Conservation (phyloP, 371 early-diverging fungal genomes). For the Circinella umbellata region DNA sequence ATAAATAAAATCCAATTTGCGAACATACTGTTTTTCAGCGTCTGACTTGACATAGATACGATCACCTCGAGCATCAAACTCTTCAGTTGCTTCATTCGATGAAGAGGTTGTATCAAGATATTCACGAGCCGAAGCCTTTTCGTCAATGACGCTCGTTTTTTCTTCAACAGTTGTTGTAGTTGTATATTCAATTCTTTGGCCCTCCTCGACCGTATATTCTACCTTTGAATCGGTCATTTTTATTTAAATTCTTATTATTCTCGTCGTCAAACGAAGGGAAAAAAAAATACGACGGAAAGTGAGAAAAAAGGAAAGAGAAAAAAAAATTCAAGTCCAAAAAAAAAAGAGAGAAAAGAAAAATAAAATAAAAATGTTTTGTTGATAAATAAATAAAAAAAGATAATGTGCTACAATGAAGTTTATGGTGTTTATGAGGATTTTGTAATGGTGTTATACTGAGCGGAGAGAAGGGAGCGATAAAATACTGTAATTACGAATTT, state of each 20-base stretch:
- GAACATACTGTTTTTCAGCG: constrained; percentile 25
- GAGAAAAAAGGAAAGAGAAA: constrained; percentile 14
- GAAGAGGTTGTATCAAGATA: background rate
- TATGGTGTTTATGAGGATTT: background rate
- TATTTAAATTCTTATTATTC: background rate
- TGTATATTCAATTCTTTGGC: constrained; percentile 5
- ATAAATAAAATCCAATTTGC: constrained; percentile 32
- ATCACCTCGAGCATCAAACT: constrained; percentile 34
- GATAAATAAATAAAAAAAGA: background rate
- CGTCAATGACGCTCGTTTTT: constrained; percentile 1
- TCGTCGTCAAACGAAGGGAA: constrained; percentile 9
- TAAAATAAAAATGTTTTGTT: background rate
- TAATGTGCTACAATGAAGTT: constrained; percentile 1
- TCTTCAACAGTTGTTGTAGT: constrained; percentile 1
- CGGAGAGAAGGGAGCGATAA: background rate
- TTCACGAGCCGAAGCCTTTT: background rate
- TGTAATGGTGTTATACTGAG: background rate
- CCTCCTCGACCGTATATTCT: constrained; percentile 22
- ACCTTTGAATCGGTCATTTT: constrained; percentile 29
- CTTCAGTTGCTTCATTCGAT: background rate
- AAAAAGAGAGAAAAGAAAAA: no score
- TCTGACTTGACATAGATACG: constrained; percentile 20
- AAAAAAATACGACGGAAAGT: constrained; percentile 8
- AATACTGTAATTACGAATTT: background rate
- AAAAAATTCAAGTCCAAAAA: background rate